A percentile compares a stretch with the other conserved stretches of the same genome.
These are phyloP conservation scores for Chloris gayana DNA, from an alignment of 176 grass and related monocot genomes.

Conservation along the genomic window DNA sequence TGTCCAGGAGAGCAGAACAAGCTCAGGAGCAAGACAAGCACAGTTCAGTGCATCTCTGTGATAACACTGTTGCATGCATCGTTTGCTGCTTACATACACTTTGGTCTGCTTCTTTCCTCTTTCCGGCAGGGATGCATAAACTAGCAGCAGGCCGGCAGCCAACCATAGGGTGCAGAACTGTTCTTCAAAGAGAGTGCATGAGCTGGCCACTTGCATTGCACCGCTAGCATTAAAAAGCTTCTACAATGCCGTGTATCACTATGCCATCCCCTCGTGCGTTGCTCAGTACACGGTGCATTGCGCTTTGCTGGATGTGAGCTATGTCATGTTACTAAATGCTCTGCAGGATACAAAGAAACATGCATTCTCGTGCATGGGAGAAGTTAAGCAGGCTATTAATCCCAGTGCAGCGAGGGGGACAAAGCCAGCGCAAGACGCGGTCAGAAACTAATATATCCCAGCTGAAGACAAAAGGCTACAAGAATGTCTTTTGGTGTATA, in stretches of 20 bases:
- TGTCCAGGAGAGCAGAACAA: constrained; percentile 23
- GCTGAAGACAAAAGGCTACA: constrained; percentile 4
- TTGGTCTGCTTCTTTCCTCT: not conserved
- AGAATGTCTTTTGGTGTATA: constrained; percentile 33
- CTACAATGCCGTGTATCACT: too few relatives aligned
- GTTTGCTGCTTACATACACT: not conserved
- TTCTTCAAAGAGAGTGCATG: not conserved
- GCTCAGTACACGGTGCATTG: not conserved
- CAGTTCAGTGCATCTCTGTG: constrained; percentile 31
- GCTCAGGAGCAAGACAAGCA: constrained; percentile 34
- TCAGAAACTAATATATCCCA: constrained; percentile 1
- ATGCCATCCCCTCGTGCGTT: too few relatives aligned
- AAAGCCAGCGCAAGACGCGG: constrained; percentile 12
- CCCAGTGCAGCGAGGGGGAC: constrained; percentile 16
- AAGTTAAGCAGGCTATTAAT: constrained; percentile 17
- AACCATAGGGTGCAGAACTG: not conserved
- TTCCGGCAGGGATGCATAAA: constrained; percentile 21
- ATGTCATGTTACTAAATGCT: constrained; percentile 5
- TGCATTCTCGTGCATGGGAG: constrained; percentile 12
- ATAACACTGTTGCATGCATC: constrained; percentile 34
- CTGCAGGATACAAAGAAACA: constrained; percentile 16
- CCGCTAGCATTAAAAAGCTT: constrained; percentile 12
- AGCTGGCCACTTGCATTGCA: not conserved
- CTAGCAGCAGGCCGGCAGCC: too few relatives aligned
- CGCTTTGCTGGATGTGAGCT: constrained; percentile 4